Evolutionary conservation across 345 rosid genomes (phyloP).

Genomic region (Populus deltoides): DNA sequence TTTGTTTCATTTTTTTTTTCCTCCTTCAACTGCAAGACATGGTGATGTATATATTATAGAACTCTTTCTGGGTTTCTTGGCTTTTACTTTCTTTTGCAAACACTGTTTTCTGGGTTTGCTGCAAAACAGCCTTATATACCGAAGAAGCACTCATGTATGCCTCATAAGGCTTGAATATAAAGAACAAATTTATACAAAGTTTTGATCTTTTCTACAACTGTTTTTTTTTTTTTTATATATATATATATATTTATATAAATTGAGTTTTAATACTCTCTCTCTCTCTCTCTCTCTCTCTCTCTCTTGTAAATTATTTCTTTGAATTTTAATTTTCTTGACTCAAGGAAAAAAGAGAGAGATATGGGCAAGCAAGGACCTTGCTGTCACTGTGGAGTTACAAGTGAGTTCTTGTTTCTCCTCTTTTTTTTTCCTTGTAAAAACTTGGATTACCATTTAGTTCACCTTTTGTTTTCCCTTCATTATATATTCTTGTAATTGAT

Average conservation of each 20-base stretch:
- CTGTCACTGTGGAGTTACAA: slow-evolving; percentile 96
- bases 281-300: neutral
- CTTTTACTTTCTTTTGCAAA: slow-evolving; percentile 33
- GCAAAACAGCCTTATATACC: slow-evolving; percentile 26
- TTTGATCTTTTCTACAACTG: slow-evolving; percentile 15
- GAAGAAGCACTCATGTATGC: slow-evolving; percentile 26
- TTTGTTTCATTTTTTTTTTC: slow-evolving; percentile 4
- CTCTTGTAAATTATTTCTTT: slow-evolving; percentile 18
- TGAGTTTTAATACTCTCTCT: slow-evolving; percentile 11
- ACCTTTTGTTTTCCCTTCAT: neutral
- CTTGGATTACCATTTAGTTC: slow-evolving; percentile 10
- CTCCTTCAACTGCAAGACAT: slow-evolving; percentile 16
- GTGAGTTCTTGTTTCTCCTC: slow-evolving; percentile 84
- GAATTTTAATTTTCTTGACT: slow-evolving; percentile 23
- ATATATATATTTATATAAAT: neutral
- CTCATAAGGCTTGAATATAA: slow-evolving; percentile 31
- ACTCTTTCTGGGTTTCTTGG: slow-evolving; percentile 42
- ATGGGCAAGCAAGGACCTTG: slow-evolving; percentile 99
- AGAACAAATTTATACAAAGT: slow-evolving; percentile 9
- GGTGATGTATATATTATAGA: neutral
- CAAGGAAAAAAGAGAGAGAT: slow-evolving; percentile 27
- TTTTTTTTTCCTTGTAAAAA: neutral
- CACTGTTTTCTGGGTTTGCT: slow-evolving; percentile 40
- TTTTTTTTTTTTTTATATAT: slow-evolving; percentile 10
- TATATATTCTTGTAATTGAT: slow-evolving; percentile 12